phyloP scores from a whole-genome alignment of 1,139 yeast species.

The Lodderomyces beijingensis region DNA sequence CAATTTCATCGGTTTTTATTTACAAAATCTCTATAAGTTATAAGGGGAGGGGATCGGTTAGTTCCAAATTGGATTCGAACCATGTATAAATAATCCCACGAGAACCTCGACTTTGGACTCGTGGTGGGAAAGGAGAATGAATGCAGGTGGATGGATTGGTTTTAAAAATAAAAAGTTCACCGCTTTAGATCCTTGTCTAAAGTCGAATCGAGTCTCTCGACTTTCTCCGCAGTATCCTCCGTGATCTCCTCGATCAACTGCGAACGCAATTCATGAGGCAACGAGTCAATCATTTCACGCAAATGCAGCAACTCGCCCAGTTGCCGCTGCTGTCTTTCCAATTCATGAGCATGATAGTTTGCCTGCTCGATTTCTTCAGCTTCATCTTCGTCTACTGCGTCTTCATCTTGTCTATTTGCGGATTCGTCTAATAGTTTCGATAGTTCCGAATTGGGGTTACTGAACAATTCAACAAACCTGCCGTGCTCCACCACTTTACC shows the following conservation, averaged over 20 bases:
- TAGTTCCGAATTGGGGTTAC: slow-evolving; percentile 40
- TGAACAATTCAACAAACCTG: slow-evolving; percentile 38
- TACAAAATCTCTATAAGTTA: too few species aligned
- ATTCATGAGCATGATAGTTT: slow-evolving; percentile 24
- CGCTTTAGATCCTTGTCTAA: slow-evolving; percentile 4
- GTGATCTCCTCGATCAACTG: slow-evolving; percentile 29
- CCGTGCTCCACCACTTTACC: slow-evolving; percentile 44
- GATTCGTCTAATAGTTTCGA: slow-evolving; percentile 42
- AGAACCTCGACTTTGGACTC: too few species aligned
- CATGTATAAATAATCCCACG: too few species aligned
- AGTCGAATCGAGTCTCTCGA: slow-evolving; percentile 4
- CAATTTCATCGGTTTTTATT: too few species aligned
- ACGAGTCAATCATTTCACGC: slow-evolving; percentile 33
- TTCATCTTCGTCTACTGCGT: slow-evolving; percentile 19
- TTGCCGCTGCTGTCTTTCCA: slow-evolving; percentile 18
- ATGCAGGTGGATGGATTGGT: too few species aligned
- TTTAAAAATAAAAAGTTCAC: too few species aligned
- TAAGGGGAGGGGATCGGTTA: too few species aligned
- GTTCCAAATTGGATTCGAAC: too few species aligned
- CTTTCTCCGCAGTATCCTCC: slow-evolving; percentile 4
- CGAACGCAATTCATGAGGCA: slow-evolving; percentile 31
- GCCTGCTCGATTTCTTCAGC: slow-evolving; percentile 20
- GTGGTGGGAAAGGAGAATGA: too few species aligned
- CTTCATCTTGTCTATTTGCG: slow-evolving; percentile 20
- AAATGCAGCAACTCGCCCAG: slow-evolving; percentile 27